Base-by-base conservation (phyloP, 345 rosid genomes). In the Hibiscus mutabilis region DNA sequence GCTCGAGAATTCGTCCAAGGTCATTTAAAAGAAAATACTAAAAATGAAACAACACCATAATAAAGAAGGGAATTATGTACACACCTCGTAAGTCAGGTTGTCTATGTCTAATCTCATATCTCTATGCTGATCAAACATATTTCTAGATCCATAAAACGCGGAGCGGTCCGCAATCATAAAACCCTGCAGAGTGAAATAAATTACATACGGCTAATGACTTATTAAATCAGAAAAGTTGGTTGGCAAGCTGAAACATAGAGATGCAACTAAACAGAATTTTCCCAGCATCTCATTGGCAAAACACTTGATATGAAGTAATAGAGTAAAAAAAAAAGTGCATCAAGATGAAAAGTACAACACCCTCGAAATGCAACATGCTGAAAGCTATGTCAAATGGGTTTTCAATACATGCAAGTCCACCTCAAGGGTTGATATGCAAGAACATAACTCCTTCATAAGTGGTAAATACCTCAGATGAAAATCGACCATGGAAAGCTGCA, bases 91-190 rank as follows among this genome's bases (percentile, higher is more conserved):
- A 66, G 81, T 82, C 96, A 93, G 89, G 85, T 80, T 75, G 81
- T 93, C 98, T 60, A 86, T 70, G 82, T 93, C 94, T 13, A 93
- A 84, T 76, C 96, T 93, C 96, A 93, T 79, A 71, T 91, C 98
- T 75, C 89, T 75, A 73, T 93, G 89, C 75, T 88, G 90, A 84
- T 93, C 97, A 58, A 78, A 25, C 69, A 78, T 66, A 69, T 74
- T 76, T 83, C 92, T 82, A 49, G 93, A 81, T 35, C 85, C 89
- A 74, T 87, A 77, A 16, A 79, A 75, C 16, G 67, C 63, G n/a
- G 93, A 33, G 75, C 82, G 88, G 62, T 91, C 91, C 64, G 73
- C 80, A 67, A 72, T 71, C 85, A 83, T 69, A 55, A 80, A 82
- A 70, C 84, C 91, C 98, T 93, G 87, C 61, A 77, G 75, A 71